Evolutionary conservation across 1,284 basidiomycete genomes (phyloP).

Genomic region (Porodaedalea pini): DNA sequence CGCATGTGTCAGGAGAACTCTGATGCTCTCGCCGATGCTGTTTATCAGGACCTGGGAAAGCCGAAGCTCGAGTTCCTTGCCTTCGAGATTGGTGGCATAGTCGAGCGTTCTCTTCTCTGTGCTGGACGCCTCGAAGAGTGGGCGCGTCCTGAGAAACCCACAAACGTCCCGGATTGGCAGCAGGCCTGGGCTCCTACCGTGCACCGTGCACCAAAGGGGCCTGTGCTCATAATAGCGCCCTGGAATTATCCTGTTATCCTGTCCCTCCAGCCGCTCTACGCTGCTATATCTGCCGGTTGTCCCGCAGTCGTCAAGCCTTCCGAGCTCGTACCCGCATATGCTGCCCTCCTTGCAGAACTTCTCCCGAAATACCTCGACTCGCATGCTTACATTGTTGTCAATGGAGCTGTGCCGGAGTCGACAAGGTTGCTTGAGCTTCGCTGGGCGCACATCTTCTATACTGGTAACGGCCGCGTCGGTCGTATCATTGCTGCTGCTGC

Average conservation of each 20-base stretch:
- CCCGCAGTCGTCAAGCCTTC: conserved; percentile 45
- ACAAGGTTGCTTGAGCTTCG: conserved; percentile 27
- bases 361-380: conserved; percentile 49
- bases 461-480: conserved; percentile 53
- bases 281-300: conserved; percentile 45
- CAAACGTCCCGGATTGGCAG: conserved; percentile 34
- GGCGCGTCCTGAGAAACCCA: conserved; percentile 42
- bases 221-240: conserved; percentile 35
- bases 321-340: conserved; percentile 42
- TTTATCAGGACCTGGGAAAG: conserved; percentile 53
- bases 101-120: conserved; percentile 45
- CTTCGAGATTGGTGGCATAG: conserved; percentile 37
- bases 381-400: conserved; percentile 33
- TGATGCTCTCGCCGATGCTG: conserved; percentile 43
- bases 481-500: conserved; percentile 66
- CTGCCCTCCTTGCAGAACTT: conserved; percentile 43
- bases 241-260: conserved; percentile 43
- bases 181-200: conserved; percentile 32
- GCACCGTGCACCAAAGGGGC: conserved; percentile 39
- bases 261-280: conserved; percentile 36
- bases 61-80: conserved; percentile 41
- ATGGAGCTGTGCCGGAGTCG: conserved; percentile 43
- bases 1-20: conserved; percentile 61
- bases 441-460: conserved; percentile 21
- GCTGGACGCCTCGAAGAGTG: conserved; percentile 50